These are phyloP conservation scores for Carex parvula DNA, from an alignment of 176 grass and related monocot species.

Conservation along the genomic window DNA sequence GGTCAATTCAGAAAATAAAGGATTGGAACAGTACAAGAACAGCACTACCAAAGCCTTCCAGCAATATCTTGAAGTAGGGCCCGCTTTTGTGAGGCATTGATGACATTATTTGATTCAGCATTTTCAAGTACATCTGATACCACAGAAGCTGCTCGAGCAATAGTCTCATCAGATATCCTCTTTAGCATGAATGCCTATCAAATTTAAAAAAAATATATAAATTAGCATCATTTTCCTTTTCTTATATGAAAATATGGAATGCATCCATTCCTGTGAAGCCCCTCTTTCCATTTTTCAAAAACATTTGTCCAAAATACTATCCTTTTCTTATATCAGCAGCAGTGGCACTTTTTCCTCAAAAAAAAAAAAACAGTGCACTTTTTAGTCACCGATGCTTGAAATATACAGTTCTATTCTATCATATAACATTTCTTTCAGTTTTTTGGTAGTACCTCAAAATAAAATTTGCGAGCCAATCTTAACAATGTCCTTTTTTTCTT, in stretches of 20 bases:
- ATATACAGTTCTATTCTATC: neutral
- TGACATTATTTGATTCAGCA: conserved; percentile 57
- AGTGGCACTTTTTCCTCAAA: neutral
- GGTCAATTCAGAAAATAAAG: neutral
- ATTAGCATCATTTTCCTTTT: neutral
- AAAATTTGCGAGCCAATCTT: neutral
- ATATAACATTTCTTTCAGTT: neutral
- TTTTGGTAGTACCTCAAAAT: neutral
- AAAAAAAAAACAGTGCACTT: neutral
- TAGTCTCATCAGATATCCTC: conserved; percentile 66
- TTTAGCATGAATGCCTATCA: conserved; percentile 84
- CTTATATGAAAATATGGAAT: neutral
- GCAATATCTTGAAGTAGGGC: conserved; percentile 78
- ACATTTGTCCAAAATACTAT: neutral
- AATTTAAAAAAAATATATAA: conserved; percentile 9
- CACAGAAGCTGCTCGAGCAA: conserved; percentile 53
- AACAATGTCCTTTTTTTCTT: neutral
- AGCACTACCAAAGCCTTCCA: conserved; percentile 62
- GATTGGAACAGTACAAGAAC: neutral
- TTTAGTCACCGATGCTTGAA: neutral
- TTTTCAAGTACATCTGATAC: conserved; percentile 80
- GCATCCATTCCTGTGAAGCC: neutral
- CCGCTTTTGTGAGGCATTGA: conserved; percentile 59
- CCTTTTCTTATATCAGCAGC: neutral
- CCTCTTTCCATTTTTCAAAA: neutral